phyloP scores from a whole-genome alignment of 2,329 filamentous ascomycete genomes.

The Apiospora rasikravindrae region DNA sequence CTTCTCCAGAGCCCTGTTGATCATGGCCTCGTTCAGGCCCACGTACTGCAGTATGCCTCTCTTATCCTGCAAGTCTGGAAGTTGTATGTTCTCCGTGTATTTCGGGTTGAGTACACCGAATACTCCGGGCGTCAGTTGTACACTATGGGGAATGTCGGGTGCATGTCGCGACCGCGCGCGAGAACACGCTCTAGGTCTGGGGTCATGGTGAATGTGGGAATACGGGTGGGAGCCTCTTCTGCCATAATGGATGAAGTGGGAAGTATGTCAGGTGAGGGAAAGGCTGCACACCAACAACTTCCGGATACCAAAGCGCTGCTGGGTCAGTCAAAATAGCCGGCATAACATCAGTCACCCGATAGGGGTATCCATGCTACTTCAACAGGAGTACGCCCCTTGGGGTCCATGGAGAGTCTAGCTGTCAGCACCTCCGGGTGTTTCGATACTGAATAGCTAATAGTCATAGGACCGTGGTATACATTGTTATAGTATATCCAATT shows the following conservation, averaged over 20 bases:
- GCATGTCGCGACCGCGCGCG: neutral
- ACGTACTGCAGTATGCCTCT: neutral
- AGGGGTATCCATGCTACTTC: too few relatives aligned
- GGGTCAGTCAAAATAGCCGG: too few relatives aligned
- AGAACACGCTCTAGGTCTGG: neutral
- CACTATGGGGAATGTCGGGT: neutral
- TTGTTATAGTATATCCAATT: too few relatives aligned
- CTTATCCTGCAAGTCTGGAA: neutral
- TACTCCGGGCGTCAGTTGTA: neutral
- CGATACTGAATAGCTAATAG: too few relatives aligned
- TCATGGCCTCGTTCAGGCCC: neutral
- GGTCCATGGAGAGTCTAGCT: too few relatives aligned
- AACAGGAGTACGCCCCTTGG: too few relatives aligned
- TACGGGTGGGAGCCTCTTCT: neutral
- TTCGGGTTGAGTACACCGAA: neutral
- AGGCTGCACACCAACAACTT: too few relatives aligned
- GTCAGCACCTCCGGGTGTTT: too few relatives aligned
- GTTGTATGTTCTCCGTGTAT: neutral
- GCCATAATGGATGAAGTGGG: neutral
- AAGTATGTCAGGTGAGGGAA: too few relatives aligned
- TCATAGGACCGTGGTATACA: too few relatives aligned
- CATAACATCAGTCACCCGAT: too few relatives aligned
- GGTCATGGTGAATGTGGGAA: neutral
- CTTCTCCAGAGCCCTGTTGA: neutral
- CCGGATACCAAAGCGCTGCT: too few relatives aligned